Conservation (phyloP, 1,284 basidiomycete genomes). For the Ustilago trichophora region DNA sequence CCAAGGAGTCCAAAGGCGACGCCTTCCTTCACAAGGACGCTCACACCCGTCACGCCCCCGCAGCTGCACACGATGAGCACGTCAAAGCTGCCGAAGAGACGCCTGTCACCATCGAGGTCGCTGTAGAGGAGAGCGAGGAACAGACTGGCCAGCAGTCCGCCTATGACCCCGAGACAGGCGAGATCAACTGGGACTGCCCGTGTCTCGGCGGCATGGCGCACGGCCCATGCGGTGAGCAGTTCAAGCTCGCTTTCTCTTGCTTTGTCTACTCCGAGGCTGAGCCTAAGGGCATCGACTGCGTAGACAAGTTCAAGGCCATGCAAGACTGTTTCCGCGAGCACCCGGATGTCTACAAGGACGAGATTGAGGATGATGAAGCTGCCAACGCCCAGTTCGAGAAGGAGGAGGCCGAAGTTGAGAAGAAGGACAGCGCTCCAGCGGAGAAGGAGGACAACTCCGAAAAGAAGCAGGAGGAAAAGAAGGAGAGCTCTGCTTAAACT, state of each 20-base stretch:
- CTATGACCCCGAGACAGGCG: constrained; percentile 87
- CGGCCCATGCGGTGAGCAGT: constrained; percentile 92
- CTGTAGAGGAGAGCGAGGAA: constrained; percentile 43
- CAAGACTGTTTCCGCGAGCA: constrained; percentile 96
- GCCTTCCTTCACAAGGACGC: constrained; percentile 34
- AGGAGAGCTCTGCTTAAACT: constrained; percentile 12
- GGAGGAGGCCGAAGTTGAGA: constrained; percentile 28
- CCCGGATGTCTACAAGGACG: constrained; percentile 93
- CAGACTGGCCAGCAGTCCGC: constrained; percentile 67
- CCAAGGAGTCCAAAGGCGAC: constrained; percentile 33
- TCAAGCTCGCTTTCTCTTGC: constrained; percentile 95
- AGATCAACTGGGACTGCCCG: constrained; percentile 68
- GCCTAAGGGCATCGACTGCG: constrained; percentile 96
- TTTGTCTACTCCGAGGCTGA: constrained; percentile 94
- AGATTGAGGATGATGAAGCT: constrained; percentile 60
- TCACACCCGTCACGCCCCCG: constrained; percentile 18
- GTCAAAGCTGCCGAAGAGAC: constrained; percentile 31
- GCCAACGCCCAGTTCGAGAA: constrained; percentile 42
- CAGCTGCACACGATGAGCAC: constrained; percentile 13
- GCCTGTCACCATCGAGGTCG: constrained; percentile 46
- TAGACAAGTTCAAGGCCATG: constrained; percentile 97
- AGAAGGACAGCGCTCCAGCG: neutral
- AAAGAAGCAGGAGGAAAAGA: constrained; percentile 1
- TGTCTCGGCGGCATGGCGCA: constrained; percentile 98
- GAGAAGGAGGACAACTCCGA: neutral